Evolutionary conservation across 2,329 filamentous ascomycete genomes (phyloP), one percentile per base, ranked within the genome.

Genomic region (Tympanopsis confertula): DNA sequence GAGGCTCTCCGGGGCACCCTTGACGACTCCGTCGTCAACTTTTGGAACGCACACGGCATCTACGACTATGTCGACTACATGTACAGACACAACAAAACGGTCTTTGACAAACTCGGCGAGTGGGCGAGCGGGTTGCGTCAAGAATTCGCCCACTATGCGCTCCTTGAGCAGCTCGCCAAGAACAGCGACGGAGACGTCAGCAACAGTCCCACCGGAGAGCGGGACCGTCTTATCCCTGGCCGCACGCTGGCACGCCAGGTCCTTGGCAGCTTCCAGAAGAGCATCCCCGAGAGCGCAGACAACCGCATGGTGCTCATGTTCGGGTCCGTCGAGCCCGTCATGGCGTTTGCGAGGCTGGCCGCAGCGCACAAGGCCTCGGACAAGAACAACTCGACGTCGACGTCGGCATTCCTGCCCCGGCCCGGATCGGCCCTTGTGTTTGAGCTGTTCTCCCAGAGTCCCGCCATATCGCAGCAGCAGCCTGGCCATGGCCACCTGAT

Each of bases 361-460:
- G 55, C n/a, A n/a, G n/a, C n/a, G n/a, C n/a, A 58, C 0, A 61
- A 78, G 5, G 43, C 51, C 2, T 42, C 49, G 2, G 61, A 61
- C 4, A 63, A 62, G 36, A 49, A 54, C 1, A 53, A 74, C 37
- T 75, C 78, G 50, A 66, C 59, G n/a, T 64, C 69, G 3, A 53
- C 77, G 0, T 68, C 62, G 51, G 35, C 50, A 41, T 20, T 52
- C 44, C 45, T 76, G 13, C 78, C 82, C 0, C 69, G 79, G 45
- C 85, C 86, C 26, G 86, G 86, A 0, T 79, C 78, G 1, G 71
- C 74, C 29, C 80, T 94, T 69, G 64, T 73, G 0, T 87, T 91
- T 51, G 87, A 94, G 59, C 54, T 78, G 4, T 66, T 66, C 42
- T 63, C 60, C 14, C 54, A 64, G 22, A 54, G 56, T n/a, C n/a